Percentiles rank a stretch among this genome's conserved stretches.
Conservation (phyloP, 352 stramenopile genomes). For the Globisporangium radiosum region DNA sequence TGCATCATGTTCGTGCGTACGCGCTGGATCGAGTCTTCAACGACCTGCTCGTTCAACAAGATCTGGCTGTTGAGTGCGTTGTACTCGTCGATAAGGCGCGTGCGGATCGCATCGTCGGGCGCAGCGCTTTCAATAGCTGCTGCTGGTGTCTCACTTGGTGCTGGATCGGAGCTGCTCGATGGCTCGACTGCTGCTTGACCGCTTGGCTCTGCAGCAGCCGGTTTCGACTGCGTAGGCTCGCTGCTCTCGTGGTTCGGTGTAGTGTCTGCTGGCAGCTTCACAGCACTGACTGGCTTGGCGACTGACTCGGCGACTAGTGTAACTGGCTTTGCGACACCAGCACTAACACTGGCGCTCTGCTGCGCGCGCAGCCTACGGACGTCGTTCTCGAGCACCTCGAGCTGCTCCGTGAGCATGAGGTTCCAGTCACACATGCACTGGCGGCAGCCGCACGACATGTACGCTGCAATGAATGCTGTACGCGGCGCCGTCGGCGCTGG, state of each 20-base stretch:
- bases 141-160: neutral
- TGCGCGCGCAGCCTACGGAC: neutral
- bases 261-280: neutral
- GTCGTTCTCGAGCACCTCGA: constrained; percentile 7
- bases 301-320: neutral
- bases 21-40: constrained; percentile 21
- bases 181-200: neutral
- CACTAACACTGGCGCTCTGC: neutral
- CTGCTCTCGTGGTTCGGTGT: neutral
- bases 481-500: constrained; percentile 7
- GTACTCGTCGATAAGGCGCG: constrained; percentile 20
- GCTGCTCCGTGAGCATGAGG: constrained; percentile 5
- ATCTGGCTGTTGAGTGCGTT: constrained; percentile 31
- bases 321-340: neutral
- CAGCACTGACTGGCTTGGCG: neutral
- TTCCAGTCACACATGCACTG: constrained; percentile 18
- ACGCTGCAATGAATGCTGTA: constrained; percentile 10
- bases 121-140: neutral
- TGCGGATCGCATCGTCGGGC: constrained; percentile 9
- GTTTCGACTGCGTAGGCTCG: neutral
- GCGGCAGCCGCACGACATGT: constrained; percentile 13
- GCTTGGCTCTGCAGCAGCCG: neutral
- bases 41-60: constrained; percentile 31
- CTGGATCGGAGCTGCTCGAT: neutral
- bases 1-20: constrained; percentile 18